phyloP scores from a whole-genome alignment of 129 eudicot genomes.

The Flaveria sonorensis region DNA sequence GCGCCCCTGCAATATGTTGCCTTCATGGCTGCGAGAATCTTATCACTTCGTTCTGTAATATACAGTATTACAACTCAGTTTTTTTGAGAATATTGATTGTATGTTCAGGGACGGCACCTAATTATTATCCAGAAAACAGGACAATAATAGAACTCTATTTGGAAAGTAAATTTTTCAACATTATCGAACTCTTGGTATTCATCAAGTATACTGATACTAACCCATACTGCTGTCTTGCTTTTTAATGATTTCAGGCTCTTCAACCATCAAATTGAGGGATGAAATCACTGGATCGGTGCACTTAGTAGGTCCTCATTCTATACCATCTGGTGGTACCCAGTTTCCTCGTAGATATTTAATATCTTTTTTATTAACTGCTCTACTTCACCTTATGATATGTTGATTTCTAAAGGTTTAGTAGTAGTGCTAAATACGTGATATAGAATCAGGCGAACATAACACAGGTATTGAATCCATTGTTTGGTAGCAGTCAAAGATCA shows the following conservation, averaged over 20 bases:
- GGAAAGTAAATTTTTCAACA: not conserved
- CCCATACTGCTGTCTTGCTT: not conserved
- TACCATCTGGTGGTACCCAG: constrained; percentile 40
- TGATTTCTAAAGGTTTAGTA: constrained; percentile 25
- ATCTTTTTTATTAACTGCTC: constrained; percentile 27
- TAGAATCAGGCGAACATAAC: constrained; percentile 28
- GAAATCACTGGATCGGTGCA: constrained; percentile 77
- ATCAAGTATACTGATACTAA: not conserved
- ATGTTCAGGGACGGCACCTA: not conserved
- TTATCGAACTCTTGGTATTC: not conserved
- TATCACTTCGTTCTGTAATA: not conserved
- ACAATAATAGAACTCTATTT: too few species aligned
- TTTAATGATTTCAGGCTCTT: constrained; percentile 57
- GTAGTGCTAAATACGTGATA: constrained; percentile 17
- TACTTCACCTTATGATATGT: constrained; percentile 41
- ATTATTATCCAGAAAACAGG: not conserved
- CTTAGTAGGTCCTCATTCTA: constrained; percentile 71
- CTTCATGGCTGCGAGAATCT: not conserved
- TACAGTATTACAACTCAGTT: not conserved
- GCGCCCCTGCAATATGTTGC: not conserved
- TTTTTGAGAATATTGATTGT: not conserved
- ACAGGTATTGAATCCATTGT: constrained; percentile 28
- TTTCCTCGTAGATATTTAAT: constrained; percentile 30
- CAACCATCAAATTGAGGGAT: constrained; percentile 68
- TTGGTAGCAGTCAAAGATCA: constrained; percentile 30